A percentile compares a stretch with the other conserved stretches of the same genome.
Conservation (phyloP, 176 grass and related monocot species). For the Avena eriantha region DNA sequence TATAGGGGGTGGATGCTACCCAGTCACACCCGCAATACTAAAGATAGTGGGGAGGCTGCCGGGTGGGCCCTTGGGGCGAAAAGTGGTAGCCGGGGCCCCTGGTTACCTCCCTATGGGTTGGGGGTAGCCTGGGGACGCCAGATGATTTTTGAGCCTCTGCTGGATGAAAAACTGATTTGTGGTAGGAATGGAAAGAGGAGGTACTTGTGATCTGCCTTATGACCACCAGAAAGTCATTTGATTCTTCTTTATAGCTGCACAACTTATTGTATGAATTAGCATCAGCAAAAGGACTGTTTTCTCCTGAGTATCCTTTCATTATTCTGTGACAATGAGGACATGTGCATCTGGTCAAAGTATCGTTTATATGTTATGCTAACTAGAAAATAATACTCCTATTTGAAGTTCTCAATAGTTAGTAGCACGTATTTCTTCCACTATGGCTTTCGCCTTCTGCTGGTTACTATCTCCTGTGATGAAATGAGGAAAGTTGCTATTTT, state of each 20-base stretch:
- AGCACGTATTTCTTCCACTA: background rate
- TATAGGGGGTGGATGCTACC: too few relatives aligned
- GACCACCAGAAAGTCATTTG: slow-evolving; percentile 1
- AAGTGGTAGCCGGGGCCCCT: too few relatives aligned
- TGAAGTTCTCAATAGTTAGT: background rate
- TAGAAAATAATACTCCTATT: background rate
- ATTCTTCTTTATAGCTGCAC: background rate
- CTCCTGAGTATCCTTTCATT: background rate
- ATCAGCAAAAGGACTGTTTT: background rate
- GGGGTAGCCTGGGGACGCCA: too few relatives aligned
- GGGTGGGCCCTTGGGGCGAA: too few relatives aligned
- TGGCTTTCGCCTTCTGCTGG: background rate
- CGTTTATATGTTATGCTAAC: background rate
- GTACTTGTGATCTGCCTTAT: slow-evolving; percentile 2
- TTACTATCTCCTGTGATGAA: background rate
- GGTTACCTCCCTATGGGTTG: too few relatives aligned
- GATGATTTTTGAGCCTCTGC: too few relatives aligned
- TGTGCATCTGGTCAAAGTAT: slow-evolving; percentile 11
- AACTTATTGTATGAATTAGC: background rate
- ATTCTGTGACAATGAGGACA: background rate
- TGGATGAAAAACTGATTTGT: too few relatives aligned
- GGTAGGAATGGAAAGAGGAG: background rate
- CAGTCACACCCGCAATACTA: too few relatives aligned
- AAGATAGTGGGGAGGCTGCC: too few relatives aligned
- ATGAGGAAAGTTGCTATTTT: background rate